These are phyloP conservation scores for Choiromyces venosus DNA, from an alignment of 495 filamentous ascomycete species.

Conservation along the genomic window DNA sequence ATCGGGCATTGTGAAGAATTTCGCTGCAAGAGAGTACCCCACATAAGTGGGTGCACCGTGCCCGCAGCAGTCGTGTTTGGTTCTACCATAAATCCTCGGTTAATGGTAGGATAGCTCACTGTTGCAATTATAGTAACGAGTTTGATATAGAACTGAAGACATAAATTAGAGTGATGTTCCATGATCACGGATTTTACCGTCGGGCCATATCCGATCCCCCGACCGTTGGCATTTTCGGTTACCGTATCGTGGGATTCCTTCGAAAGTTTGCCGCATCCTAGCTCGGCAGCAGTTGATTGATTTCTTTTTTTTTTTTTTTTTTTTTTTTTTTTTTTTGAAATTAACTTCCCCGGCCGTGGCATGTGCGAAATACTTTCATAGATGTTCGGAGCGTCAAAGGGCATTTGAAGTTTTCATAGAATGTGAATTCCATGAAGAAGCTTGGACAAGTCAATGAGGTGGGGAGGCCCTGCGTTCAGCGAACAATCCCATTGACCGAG, in stretches of 20 bases:
- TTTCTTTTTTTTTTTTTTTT: background rate
- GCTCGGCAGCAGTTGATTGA: background rate
- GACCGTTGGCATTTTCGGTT: background rate
- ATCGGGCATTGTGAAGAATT: too few relatives aligned
- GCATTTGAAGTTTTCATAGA: background rate
- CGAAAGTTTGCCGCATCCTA: background rate
- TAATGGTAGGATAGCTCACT: background rate
- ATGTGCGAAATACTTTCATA: background rate
- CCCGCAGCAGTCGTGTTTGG: too few relatives aligned
- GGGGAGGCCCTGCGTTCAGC: background rate
- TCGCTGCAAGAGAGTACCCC: too few relatives aligned
- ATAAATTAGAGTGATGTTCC: background rate
- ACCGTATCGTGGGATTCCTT: background rate
- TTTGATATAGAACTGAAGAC: background rate
- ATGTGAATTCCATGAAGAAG: background rate
- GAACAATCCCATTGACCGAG: background rate
- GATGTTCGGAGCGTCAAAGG: background rate
- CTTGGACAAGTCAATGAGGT: background rate
- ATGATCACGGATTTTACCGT: background rate
- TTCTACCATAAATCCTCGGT: too few relatives aligned
- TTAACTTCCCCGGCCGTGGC: background rate
- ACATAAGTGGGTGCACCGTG: too few relatives aligned
- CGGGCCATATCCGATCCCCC: background rate
- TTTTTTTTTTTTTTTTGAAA: background rate
- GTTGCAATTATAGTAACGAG: background rate